These are phyloP conservation scores for Gaeumannomyces tritici DNA, from an alignment of 2,329 filamentous ascomycete genomes.

Conservation along the genomic window DNA sequence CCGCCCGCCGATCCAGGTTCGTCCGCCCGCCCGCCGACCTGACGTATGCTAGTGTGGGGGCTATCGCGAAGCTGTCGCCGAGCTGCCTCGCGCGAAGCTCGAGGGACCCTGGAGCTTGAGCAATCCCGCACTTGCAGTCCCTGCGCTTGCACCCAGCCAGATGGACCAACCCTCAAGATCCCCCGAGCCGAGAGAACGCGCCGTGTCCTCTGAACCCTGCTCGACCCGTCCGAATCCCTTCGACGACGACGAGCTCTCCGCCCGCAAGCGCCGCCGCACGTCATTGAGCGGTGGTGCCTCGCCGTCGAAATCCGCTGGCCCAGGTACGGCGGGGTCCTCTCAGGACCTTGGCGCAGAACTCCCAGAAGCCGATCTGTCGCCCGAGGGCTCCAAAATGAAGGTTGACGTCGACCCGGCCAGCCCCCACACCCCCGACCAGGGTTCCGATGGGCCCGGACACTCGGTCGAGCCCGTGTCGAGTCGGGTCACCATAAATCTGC, in stretches of 20 bases:
- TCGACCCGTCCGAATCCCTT: slow-evolving; percentile 56
- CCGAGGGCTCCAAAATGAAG: slow-evolving; percentile 27
- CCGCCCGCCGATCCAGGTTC: background rate
- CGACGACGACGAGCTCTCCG: slow-evolving; percentile 44
- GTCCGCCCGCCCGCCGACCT: background rate
- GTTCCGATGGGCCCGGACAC: slow-evolving; percentile 11
- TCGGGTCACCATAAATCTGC: slow-evolving; percentile 51
- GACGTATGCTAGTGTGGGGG: slow-evolving; percentile 48
- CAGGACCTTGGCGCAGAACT: background rate
- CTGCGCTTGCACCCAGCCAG: slow-evolving; percentile 28
- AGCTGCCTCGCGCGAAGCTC: slow-evolving; percentile 45
- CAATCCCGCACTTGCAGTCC: slow-evolving; percentile 22
- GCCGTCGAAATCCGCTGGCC: slow-evolving; percentile 33
- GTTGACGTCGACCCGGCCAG: slow-evolving; percentile 26
- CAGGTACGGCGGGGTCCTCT: background rate
- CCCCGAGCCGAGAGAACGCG: slow-evolving; percentile 45
- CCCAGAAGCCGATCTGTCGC: background rate
- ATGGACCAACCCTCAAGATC: slow-evolving; percentile 44
- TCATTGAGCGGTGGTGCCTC: slow-evolving; percentile 40
- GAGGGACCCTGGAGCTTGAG: slow-evolving; percentile 36
- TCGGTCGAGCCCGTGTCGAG: slow-evolving; percentile 35
- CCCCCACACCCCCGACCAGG: slow-evolving; percentile 31
- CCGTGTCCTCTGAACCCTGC: slow-evolving; percentile 52
- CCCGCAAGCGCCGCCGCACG: slow-evolving; percentile 54
- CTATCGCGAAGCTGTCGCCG: slow-evolving; percentile 34